Evolutionary conservation across 192 early-diverging fungal species (phyloP), one percentile per base, ranked within the genome.

Genomic region (Podila horticola): DNA sequence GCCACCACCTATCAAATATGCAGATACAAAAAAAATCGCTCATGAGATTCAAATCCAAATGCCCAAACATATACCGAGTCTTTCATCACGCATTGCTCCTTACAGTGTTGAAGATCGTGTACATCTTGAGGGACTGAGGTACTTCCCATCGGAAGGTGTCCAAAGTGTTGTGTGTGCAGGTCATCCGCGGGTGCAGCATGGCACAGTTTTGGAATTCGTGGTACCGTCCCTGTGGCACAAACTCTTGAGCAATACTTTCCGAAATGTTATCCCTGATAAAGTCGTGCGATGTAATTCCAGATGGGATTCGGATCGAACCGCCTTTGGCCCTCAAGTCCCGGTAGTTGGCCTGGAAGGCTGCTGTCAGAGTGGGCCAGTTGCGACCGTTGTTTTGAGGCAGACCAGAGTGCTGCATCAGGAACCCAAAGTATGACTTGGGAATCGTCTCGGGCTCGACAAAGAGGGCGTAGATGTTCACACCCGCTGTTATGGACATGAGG

Each of bases 101-200:
- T 76, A 85, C 79, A 2, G 81, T 65, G 69, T 92, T 92, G 50
- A 92, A 68, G 13, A 90, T 86, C 29, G 84, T 69, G 65, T 91
- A 91, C 24, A 92, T 69, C 36, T 83, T 84, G 62, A 91, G 58
- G 5, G 88, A 82, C 33, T 85, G 83, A 0, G 82, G 81, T 30
- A 91, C 79, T 33, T 84, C 71, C 48, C 70, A 64, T 10, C 83
- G 51, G 31, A 86, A 73, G 0, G 84, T 71, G 1, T 52, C 63
- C 12, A 86, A 65, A 20, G 73, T 68, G 41, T 74, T 85, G 10
- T 55, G 49, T 8, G 74, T n/a, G 58, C 91, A 92, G 65, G 72
- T 24, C 52, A 84, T 84, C 26, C 83, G 66, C 31, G 91, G 89
- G 58, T 92, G 91, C 58, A 86, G 81, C 60, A 91, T 29, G 5